Conservation (phyloP, 306 rosid species). For the Malus sieversii region DNA sequence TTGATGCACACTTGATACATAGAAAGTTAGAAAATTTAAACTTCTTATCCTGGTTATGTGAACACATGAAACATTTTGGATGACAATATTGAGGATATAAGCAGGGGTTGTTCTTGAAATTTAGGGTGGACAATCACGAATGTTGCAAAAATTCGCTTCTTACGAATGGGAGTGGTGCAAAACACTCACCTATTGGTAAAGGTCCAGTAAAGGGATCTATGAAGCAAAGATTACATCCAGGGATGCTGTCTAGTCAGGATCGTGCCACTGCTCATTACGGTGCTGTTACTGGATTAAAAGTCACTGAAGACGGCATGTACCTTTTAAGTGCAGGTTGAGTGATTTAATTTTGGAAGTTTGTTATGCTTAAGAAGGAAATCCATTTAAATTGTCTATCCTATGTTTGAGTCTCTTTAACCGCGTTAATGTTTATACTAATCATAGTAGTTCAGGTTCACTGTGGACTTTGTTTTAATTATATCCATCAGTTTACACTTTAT, state of each 20-base stretch:
- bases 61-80: not conserved
- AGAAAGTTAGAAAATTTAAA: too few relatives aligned
- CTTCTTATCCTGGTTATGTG: not conserved
- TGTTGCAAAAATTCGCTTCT: too few relatives aligned
- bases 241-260: conserved; percentile 84
- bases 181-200: conserved; percentile 40
- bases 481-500: not conserved
- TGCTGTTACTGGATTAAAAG: conserved; percentile 86
- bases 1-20: not conserved
- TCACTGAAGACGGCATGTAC: conserved; percentile 77
- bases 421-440: too few relatives aligned
- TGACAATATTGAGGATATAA: not conserved
- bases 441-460: too few relatives aligned
- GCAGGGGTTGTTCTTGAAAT: not conserved
- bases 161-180: conserved; percentile 51
- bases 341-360: not conserved
- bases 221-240: conserved; percentile 90
- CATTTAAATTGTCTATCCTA: not conserved
- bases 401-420: too few relatives aligned
- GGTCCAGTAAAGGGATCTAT: conserved; percentile 52
- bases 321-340: conserved; percentile 87
- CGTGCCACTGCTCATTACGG: conserved; percentile 96
- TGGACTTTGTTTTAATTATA: not conserved
- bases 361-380: not conserved
- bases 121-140: not conserved